Evolutionary conservation across 2,329 filamentous ascomycete genomes (phyloP).

Genomic region (Clonostachys byssicola): DNA sequence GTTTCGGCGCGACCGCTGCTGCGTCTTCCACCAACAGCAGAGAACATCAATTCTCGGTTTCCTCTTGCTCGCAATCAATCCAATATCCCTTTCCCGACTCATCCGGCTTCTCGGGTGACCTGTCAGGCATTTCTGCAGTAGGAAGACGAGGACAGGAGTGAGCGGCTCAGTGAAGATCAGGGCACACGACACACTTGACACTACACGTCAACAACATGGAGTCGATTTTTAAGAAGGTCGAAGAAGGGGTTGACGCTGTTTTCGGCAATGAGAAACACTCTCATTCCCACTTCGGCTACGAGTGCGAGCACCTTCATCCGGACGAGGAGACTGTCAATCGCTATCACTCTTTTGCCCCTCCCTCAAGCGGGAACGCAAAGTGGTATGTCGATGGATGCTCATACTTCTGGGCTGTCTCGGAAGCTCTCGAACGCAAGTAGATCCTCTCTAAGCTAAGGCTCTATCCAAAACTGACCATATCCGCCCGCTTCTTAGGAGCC

Average conservation of each 20-base stretch:
- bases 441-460: background rate
- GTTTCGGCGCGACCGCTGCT: no score
- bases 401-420: constrained; percentile 82
- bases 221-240: constrained; percentile 36
- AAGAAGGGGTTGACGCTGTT: constrained; percentile 31
- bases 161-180: no score
- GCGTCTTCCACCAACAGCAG: no score
- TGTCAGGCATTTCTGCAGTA: no score
- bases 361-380: constrained; percentile 71
- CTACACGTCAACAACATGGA: constrained; percentile 9
- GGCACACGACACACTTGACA: no score
- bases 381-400: constrained; percentile 85
- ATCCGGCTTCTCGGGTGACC: no score
- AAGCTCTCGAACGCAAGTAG: constrained; percentile 62
- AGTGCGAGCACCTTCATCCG: constrained; percentile 34
- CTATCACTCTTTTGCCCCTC: constrained; percentile 67
- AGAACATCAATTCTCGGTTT: no score
- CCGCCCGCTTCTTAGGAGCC: constrained; percentile 43
- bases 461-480: background rate
- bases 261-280: constrained; percentile 36
- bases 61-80: no score
- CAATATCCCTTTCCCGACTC: no score
- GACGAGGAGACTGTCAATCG: constrained; percentile 43
- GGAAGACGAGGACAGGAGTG: no score
- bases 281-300: constrained; percentile 33